Conservation (phyloP, 2,329 filamentous ascomycete species). For the Myriosclerotinia scirpicola region DNA sequence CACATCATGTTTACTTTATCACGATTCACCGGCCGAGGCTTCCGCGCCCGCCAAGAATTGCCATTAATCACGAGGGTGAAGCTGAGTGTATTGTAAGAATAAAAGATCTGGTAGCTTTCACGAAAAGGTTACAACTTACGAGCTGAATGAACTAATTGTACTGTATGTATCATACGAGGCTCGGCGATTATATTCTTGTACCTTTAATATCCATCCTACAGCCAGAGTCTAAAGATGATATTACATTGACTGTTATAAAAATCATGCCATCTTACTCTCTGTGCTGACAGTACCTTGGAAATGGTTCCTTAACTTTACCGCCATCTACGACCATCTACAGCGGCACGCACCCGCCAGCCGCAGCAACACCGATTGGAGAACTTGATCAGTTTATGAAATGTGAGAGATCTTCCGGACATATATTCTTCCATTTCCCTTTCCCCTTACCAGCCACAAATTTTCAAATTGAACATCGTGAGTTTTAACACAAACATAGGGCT, state of each 20-base stretch:
- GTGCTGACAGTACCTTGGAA: constrained; percentile 11
- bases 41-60: background rate
- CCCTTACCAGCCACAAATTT: background rate
- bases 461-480: background rate
- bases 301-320: constrained; percentile 10
- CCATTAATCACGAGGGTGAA: background rate
- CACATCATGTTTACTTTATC: background rate
- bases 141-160: constrained; percentile 2
- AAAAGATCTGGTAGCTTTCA: background rate
- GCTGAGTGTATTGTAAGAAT: background rate
- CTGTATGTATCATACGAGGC: background rate
- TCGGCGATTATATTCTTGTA: background rate
- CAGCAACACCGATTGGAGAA: constrained; percentile 3
- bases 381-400: background rate
- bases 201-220: background rate
- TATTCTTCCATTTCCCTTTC: background rate
- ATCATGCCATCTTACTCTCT: constrained; percentile 5
- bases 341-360: constrained; percentile 1
- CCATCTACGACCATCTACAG: background rate
- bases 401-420: background rate
- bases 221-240: background rate
- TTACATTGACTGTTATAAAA: background rate
- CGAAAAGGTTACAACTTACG: background rate
- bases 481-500: background rate
- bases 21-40: background rate